Evolutionary conservation across 371 early-diverging fungal species (phyloP).

Genomic region (Mucor lusitanicus): DNA sequence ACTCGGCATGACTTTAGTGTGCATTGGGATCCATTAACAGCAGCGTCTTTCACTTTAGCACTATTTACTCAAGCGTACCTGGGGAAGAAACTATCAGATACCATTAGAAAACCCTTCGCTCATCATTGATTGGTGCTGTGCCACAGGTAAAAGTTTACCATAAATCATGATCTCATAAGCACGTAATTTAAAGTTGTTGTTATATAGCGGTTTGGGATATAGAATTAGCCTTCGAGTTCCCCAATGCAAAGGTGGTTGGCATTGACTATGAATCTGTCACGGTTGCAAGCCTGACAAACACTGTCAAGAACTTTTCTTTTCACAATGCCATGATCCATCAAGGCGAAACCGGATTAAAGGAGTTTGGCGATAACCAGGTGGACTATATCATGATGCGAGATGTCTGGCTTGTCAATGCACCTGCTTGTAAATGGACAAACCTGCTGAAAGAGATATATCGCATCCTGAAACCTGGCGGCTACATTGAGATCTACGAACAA

Average conservation of each 20-base stretch:
- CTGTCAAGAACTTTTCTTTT: constrained; percentile 26
- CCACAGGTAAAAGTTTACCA: constrained; percentile 26
- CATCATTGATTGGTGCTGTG: constrained; percentile 44
- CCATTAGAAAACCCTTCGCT: constrained; percentile 28
- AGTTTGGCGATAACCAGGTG: constrained; percentile 19
- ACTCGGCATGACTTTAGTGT: neutral
- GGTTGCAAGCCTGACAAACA: constrained; percentile 7
- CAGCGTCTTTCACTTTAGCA: constrained; percentile 21
- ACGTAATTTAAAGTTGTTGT: neutral
- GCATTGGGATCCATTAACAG: neutral
- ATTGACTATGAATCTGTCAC: constrained; percentile 27
- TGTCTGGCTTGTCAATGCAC: constrained; percentile 30
- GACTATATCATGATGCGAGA: constrained; percentile 40
- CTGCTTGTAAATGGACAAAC: constrained; percentile 28
- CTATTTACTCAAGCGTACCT: constrained; percentile 35
- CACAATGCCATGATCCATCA: constrained; percentile 18
- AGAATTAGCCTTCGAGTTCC: constrained; percentile 42
- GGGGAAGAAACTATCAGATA: constrained; percentile 26
- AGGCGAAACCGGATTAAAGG: constrained; percentile 29
- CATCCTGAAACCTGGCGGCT: constrained; percentile 34
- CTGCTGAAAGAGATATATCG: constrained; percentile 30
- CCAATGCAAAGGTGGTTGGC: constrained; percentile 30
- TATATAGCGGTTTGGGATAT: constrained; percentile 31
- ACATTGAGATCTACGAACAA: constrained; percentile 24
- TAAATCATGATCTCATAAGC: neutral